Conservation (phyloP, 2,329 filamentous ascomycete species). For the Cryphonectria carpinicola region DNA sequence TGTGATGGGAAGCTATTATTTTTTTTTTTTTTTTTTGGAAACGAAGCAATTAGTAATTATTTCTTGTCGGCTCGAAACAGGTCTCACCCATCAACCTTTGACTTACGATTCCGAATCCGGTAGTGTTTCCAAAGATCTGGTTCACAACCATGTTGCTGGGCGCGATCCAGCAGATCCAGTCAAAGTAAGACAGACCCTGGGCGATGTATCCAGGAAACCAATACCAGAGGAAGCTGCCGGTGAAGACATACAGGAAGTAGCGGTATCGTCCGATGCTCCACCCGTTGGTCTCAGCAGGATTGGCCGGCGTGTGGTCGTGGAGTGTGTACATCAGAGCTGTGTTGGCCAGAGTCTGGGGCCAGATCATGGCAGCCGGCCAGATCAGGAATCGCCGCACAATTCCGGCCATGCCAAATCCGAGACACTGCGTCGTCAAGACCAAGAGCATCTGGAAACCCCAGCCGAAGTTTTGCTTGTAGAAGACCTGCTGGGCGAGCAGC, state of each 20-base stretch:
- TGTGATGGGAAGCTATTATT: constrained; percentile 21
- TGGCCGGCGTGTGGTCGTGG: constrained; percentile 61
- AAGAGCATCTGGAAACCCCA: constrained; percentile 64
- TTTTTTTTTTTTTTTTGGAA: neutral
- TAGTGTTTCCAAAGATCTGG: constrained; percentile 23
- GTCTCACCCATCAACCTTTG: neutral
- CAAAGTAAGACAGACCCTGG: constrained; percentile 23
- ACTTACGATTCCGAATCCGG: constrained; percentile 26
- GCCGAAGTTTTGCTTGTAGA: constrained; percentile 56
- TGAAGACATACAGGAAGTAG: constrained; percentile 22
- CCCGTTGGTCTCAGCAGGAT: constrained; percentile 34
- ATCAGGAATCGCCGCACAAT: constrained; percentile 63
- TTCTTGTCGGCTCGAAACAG: neutral
- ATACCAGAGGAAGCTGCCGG: constrained; percentile 21
- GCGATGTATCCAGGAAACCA: constrained; percentile 27
- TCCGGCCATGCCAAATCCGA: constrained; percentile 65
- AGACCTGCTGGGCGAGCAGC: constrained; percentile 48
- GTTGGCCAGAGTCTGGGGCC: constrained; percentile 65
- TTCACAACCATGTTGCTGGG: constrained; percentile 25
- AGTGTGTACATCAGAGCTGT: constrained; percentile 66
- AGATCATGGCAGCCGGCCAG: constrained; percentile 66
- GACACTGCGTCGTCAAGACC: constrained; percentile 63
- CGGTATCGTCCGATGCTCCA: constrained; percentile 25
- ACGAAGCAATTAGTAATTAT: neutral
- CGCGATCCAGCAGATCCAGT: constrained; percentile 26